Evolutionary conservation across 306 rosid species (phyloP).

Genomic region (Quercus robur): DNA sequence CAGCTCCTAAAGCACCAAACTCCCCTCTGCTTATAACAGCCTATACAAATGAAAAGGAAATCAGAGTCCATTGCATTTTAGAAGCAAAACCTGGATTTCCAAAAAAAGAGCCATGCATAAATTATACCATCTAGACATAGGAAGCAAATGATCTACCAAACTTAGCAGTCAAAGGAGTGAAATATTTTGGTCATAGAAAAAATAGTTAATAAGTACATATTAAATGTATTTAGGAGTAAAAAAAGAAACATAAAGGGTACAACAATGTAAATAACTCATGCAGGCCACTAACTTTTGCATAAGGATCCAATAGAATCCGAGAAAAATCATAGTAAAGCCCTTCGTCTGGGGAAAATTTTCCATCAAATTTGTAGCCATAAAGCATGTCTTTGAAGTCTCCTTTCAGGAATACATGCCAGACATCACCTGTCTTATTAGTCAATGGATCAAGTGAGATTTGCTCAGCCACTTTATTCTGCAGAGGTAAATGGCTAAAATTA

Average conservation of each 20-base stretch:
- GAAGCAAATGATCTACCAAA: slow-evolving; percentile 1
- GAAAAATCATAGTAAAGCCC: slow-evolving; percentile 74
- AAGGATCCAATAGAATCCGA: slow-evolving; percentile 76
- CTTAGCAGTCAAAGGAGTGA: background rate
- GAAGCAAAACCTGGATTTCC: background rate
- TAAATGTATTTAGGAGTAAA: background rate
- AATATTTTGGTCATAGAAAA: background rate
- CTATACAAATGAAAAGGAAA: slow-evolving; percentile 49
- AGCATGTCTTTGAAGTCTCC: slow-evolving; percentile 81
- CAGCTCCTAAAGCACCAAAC: slow-evolving; percentile 67
- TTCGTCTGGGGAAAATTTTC: slow-evolving; percentile 60
- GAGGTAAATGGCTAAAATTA: slow-evolving; percentile 1
- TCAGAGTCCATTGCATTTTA: slow-evolving; percentile 16
- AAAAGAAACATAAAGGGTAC: background rate
- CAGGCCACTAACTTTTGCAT: slow-evolving; percentile 70
- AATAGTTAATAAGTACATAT: background rate
- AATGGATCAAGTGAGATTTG: slow-evolving; percentile 61
- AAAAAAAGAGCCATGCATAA: background rate
- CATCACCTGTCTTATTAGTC: slow-evolving; percentile 71
- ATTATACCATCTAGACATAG: background rate
- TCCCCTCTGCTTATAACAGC: slow-evolving; percentile 90
- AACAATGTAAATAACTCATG: background rate
- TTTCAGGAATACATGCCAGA: slow-evolving; percentile 83
- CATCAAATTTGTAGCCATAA: slow-evolving; percentile 79
- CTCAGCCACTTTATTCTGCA: slow-evolving; percentile 77